Base-by-base conservation (phyloP, 2,329 filamentous ascomycete genomes). In the Fulvia fulva region DNA sequence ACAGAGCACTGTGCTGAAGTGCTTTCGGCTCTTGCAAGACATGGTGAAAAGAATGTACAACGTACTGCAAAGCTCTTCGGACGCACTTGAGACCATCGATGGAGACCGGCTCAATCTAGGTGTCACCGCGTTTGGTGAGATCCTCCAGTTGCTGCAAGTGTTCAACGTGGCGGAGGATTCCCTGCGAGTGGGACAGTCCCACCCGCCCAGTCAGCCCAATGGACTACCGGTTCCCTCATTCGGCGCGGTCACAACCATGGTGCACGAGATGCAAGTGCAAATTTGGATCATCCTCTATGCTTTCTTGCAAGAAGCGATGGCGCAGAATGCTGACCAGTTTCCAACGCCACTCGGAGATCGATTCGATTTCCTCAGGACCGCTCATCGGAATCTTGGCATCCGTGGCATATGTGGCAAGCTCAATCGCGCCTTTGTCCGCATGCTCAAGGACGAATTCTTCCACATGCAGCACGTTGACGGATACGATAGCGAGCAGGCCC, bases 231-330 rank as follows among this genome's bases (percentile, higher is more conserved):
- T 64, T 16, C 62, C 63, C 14, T 67, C 71, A 2, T 73, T 70
- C 55, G 54, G 26, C 1, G 53, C 60, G 14, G 59, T 70, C 9
- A 67, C 54, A 11, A 63, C 61, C 5, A 52, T 87, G 68, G 78
- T 97, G 45, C 86, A 91, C 43, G 91, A 97, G 65, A 88, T 96
- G 80, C 88, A 96, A 68, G 84, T 96, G 2, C 86, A 91, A 32
- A 84, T 87, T 11, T 97, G 94, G 93, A 91, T 89, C 37, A 76
- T 97, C 41, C 87, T 93, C 62, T 99, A 97, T 70, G 83, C 84
- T 0, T 76, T 97, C 53, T 74, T 97, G 45, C 89, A 88, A 69
- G 87, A 91, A 62, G 89, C 85, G 3, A 86, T 92, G 26, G 75
- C 78, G 5, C 89, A 92, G 64, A 84, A 88, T 64, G 73, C 76